phyloP scores from a whole-genome alignment of 257 asterid genomes.

The Solanum stenotomum region DNA sequence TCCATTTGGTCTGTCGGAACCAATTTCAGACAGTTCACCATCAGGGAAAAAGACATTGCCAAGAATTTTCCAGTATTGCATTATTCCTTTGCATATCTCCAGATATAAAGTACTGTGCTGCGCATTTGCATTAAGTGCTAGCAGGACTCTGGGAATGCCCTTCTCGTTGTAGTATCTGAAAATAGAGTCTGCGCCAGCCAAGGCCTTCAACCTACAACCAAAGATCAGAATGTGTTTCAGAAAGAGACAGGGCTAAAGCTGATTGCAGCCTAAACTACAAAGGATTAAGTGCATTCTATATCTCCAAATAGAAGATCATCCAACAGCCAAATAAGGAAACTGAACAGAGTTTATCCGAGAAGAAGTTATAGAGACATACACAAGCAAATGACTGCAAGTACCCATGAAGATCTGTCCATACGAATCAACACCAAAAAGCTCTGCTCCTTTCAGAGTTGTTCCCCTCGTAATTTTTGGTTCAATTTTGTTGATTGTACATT shows the following conservation, averaged over 20 bases:
- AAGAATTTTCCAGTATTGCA: constrained; percentile 55
- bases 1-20: constrained; percentile 5
- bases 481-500: constrained; percentile 45
- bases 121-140: constrained; percentile 30
- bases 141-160: constrained; percentile 48
- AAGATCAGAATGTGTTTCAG: constrained; percentile 1
- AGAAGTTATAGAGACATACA: constrained; percentile 42
- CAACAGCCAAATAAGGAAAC: not conserved
- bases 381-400: constrained; percentile 71
- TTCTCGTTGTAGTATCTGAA: constrained; percentile 46
- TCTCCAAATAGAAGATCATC: not conserved
- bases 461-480: constrained; percentile 42
- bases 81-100: constrained; percentile 59
- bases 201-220: constrained; percentile 47
- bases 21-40: constrained; percentile 21
- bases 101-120: constrained; percentile 35
- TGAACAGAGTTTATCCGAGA: not conserved
- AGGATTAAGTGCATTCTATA: not conserved
- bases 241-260: not conserved
- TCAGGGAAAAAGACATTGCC: constrained; percentile 14
- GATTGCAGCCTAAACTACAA: not conserved
- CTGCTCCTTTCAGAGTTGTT: constrained; percentile 54
- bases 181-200: constrained; percentile 26
- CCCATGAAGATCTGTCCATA: constrained; percentile 55
- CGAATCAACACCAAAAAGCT: constrained; percentile 54